Percentiles rank a stretch among this genome's conserved stretches.
These are phyloP conservation scores for Amaranthus palmeri DNA, from an alignment of 148 eudicot genomes.

Conservation along the genomic window DNA sequence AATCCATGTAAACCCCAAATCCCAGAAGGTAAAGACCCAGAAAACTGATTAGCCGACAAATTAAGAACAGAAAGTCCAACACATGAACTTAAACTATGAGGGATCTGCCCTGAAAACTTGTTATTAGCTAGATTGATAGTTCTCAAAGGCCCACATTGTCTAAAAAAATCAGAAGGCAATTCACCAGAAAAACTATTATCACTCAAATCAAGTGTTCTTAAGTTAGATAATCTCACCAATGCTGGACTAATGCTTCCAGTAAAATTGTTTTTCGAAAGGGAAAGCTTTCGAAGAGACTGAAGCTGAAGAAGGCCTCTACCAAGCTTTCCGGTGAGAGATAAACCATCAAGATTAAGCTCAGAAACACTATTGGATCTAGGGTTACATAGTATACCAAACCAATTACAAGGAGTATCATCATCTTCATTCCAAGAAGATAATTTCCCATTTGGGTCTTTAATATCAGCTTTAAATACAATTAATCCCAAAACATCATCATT, in stretches of 20 bases:
- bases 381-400: conserved; percentile 67
- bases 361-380: conserved; percentile 79
- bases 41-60: conserved; percentile 57
- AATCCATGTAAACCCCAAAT: conserved; percentile 68
- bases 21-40: conserved; percentile 52
- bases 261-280: conserved; percentile 66
- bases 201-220: conserved; percentile 71
- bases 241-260: conserved; percentile 49
- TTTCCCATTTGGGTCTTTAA: conserved; percentile 63
- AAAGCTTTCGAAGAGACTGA: conserved; percentile 52
- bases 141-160: conserved; percentile 78
- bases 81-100: conserved; percentile 59
- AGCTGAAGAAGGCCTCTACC: conserved; percentile 71
- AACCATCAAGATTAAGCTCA: conserved; percentile 67
- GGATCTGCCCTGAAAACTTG: conserved; percentile 61
- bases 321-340: conserved; percentile 60
- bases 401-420: conserved; percentile 71
- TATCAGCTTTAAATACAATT: conserved; percentile 78
- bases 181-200: conserved; percentile 57
- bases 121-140: conserved; percentile 60
- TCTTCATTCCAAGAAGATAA: conserved; percentile 83
- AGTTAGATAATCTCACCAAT: conserved; percentile 50
- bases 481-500: conserved; percentile 81
- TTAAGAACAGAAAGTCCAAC: conserved; percentile 44
- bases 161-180: conserved; percentile 51